Conservation (phyloP, 2,329 filamentous ascomycete species). For the Penicillium sp. region DNA sequence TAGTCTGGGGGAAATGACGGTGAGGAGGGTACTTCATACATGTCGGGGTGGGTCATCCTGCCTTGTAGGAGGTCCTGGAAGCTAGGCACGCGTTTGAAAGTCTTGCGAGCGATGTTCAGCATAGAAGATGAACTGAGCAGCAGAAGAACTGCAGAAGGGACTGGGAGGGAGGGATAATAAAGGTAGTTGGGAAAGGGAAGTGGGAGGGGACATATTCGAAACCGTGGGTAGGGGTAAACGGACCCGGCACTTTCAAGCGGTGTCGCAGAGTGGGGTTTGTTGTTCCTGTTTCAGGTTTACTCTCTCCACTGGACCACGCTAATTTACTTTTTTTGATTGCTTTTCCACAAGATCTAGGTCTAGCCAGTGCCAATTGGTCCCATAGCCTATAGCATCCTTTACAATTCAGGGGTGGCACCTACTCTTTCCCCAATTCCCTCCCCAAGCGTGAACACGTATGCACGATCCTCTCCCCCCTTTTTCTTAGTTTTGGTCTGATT, state of each 20-base stretch:
- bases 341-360: background rate
- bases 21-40: slow-evolving; percentile 33
- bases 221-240: slow-evolving; percentile 25
- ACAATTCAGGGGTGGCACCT: background rate
- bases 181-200: slow-evolving; percentile 20
- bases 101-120: slow-evolving; percentile 45
- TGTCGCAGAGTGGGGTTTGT: slow-evolving; percentile 28
- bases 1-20: background rate
- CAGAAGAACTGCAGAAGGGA: slow-evolving; percentile 27
- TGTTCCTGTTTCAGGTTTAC: slow-evolving; percentile 39
- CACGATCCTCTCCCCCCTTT: background rate
- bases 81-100: slow-evolving; percentile 45
- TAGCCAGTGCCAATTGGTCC: slow-evolving; percentile 9
- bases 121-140: slow-evolving; percentile 39
- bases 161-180: slow-evolving; percentile 20
- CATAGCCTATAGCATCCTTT: background rate
- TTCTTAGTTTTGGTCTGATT: background rate
- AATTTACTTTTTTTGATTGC: slow-evolving; percentile 6
- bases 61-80: slow-evolving; percentile 48
- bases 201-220: slow-evolving; percentile 21
- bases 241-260: slow-evolving; percentile 27
- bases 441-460: background rate
- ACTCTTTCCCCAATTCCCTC: background rate
- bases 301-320: background rate
- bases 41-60: slow-evolving; percentile 48